phyloP scores from a whole-genome alignment of 495 filamentous ascomycete species.

The Aspergillus steynii region DNA sequence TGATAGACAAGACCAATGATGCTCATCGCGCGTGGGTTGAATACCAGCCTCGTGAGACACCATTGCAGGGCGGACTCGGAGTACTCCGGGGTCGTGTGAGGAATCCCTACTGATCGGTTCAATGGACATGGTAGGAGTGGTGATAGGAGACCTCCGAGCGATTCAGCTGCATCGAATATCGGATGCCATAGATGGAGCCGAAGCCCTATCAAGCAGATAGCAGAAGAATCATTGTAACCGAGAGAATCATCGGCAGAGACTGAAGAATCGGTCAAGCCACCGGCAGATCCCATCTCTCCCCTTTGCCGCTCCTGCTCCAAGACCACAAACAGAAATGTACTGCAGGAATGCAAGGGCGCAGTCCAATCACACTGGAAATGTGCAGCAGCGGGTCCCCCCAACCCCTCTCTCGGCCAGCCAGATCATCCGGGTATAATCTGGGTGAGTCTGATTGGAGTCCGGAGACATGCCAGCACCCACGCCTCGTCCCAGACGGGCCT shows the following conservation, averaged over 20 bases:
- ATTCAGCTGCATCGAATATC: not conserved
- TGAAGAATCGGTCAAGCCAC: no score
- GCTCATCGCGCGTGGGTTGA: not conserved
- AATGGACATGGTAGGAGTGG: not conserved
- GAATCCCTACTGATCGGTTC: not conserved
- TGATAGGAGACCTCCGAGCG: not conserved
- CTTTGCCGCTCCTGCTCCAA: no score
- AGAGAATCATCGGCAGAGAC: no score
- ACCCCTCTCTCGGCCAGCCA: not conserved
- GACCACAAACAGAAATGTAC: no score
- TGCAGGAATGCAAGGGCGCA: no score
- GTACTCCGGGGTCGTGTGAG: not conserved
- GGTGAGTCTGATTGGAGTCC: not conserved
- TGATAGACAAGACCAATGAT: not conserved
- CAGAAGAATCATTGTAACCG: no score
- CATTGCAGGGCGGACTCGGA: not conserved
- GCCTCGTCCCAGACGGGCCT: not conserved
- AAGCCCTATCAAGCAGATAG: not conserved
- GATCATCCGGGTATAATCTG: not conserved
- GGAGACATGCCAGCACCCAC: no score
- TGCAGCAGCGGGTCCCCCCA: not conserved
- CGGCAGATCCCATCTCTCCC: no score
- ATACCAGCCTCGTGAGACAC: not conserved
- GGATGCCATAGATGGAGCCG: not conserved
- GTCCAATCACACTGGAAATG: not conserved